These are phyloP conservation scores for Yarrowia porcina DNA, from an alignment of 805 yeast genomes.

Conservation along the genomic window DNA sequence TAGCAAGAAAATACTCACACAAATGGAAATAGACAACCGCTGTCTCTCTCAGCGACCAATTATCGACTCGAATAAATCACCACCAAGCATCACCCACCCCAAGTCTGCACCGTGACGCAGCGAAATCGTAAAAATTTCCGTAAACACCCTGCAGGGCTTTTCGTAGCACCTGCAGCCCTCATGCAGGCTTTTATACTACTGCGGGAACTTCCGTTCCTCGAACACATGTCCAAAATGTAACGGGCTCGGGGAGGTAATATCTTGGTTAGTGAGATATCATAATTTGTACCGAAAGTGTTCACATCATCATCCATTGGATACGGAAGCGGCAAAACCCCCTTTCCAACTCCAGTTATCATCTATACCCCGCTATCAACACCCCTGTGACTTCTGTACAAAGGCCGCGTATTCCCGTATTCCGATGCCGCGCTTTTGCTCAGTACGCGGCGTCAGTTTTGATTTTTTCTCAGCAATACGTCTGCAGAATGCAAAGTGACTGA, in stretches of 20 bases:
- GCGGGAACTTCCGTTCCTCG: not conserved
- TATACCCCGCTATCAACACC: not conserved
- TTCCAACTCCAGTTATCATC: no score
- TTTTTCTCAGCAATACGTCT: not conserved
- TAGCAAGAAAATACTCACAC: no score
- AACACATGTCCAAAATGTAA: not conserved
- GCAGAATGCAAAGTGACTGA: not conserved
- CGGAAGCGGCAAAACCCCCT: no score
- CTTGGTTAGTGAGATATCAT: no score
- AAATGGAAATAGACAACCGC: no score
- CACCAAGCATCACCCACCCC: no score
- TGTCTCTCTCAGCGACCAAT: no score
- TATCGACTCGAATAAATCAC: no score
- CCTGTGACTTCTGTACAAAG: not conserved
- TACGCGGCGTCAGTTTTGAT: not conserved
- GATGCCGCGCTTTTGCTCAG: not conserved
- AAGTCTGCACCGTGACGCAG: not conserved
- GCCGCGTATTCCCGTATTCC: not conserved
- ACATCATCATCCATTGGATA: no score
- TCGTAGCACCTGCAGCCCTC: not conserved
- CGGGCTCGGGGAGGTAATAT: not conserved
- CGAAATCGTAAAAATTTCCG: not conserved
- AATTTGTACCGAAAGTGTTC: no score
- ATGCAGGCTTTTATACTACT: not conserved
- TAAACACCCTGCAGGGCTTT: not conserved